Evolutionary conservation across 306 rosid species (phyloP).

Genomic region (Vigna unguiculata): DNA sequence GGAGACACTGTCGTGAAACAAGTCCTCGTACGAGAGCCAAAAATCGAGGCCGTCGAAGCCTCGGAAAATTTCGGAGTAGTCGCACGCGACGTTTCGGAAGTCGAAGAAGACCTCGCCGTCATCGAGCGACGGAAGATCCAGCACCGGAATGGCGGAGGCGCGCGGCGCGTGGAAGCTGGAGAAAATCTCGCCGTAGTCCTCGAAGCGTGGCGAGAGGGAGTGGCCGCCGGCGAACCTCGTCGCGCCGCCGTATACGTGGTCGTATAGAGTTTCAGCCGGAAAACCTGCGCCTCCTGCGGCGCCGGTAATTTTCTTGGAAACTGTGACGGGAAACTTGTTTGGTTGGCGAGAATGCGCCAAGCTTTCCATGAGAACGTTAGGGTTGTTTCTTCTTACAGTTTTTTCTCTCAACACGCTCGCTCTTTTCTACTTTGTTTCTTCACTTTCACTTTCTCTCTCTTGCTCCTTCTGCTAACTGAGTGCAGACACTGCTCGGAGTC

Average conservation of each 20-base stretch:
- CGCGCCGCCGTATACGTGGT: conserved; percentile 86
- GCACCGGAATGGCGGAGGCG: conserved; percentile 84
- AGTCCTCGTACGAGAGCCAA: conserved; percentile 68
- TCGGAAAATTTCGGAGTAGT: conserved; percentile 82
- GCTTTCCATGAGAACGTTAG: conserved; percentile 67
- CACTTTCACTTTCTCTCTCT: conserved; percentile 30
- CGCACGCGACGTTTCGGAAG: conserved; percentile 64
- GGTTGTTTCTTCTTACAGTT: background rate
- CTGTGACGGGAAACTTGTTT: conserved; percentile 54
- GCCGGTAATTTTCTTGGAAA: conserved; percentile 62
- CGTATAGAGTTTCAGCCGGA: conserved; percentile 60
- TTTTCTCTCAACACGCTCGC: background rate
- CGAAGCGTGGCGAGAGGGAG: conserved; percentile 80
- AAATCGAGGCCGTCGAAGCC: conserved; percentile 66
- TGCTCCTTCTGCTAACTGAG: conserved; percentile 40
- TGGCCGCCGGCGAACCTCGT: conserved; percentile 73
- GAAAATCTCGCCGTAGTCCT: conserved; percentile 94
- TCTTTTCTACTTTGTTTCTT: background rate
- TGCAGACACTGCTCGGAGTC: conserved; percentile 61
- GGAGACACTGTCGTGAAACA: conserved; percentile 59
- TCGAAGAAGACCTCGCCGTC: conserved; percentile 70
- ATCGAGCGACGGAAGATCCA: conserved; percentile 83
- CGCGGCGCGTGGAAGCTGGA: conserved; percentile 75
- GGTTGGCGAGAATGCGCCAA: conserved; percentile 71
- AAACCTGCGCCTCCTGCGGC: conserved; percentile 44